Conservation (phyloP, 2,329 filamentous ascomycete genomes). For the Cercospora sp. region DNA sequence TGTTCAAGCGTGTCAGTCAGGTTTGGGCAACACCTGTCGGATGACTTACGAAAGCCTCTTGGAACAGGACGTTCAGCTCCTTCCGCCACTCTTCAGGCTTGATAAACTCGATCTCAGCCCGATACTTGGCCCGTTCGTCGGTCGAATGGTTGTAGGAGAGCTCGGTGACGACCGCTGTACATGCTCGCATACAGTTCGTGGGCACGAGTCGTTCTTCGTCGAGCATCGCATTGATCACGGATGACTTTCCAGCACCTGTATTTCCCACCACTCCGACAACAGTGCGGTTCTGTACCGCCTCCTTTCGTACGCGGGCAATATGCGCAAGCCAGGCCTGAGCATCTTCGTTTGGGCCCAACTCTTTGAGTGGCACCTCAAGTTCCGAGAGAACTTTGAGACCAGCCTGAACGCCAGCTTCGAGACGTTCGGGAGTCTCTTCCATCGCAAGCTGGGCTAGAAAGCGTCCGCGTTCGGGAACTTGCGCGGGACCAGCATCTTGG, state of each 20-base stretch:
- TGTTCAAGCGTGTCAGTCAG: not conserved
- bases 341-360: conserved; percentile 35
- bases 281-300: conserved; percentile 45
- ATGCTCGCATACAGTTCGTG: conserved; percentile 62
- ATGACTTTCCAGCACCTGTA: conserved; percentile 64
- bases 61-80: conserved; percentile 53
- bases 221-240: conserved; percentile 63
- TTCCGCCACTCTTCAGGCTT: conserved; percentile 53
- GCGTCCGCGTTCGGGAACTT: conserved; percentile 18
- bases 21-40: not conserved
- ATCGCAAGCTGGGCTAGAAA: conserved; percentile 40
- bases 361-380: conserved; percentile 39
- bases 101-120: conserved; percentile 62
- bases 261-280: conserved; percentile 61
- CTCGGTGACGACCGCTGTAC: conserved; percentile 63
- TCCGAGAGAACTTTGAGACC: conserved; percentile 42
- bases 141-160: conserved; percentile 57
- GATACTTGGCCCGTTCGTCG: conserved; percentile 47
- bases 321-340: conserved; percentile 45
- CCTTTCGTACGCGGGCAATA: conserved; percentile 46
- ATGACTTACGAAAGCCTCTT: conserved; percentile 45
- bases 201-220: conserved; percentile 60
- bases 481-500: conserved; percentile 5
- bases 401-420: conserved; percentile 45
- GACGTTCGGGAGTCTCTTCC: conserved; percentile 37